Base-by-base conservation (phyloP, 257 asterid genomes). In the Salvia rosmarinus region DNA sequence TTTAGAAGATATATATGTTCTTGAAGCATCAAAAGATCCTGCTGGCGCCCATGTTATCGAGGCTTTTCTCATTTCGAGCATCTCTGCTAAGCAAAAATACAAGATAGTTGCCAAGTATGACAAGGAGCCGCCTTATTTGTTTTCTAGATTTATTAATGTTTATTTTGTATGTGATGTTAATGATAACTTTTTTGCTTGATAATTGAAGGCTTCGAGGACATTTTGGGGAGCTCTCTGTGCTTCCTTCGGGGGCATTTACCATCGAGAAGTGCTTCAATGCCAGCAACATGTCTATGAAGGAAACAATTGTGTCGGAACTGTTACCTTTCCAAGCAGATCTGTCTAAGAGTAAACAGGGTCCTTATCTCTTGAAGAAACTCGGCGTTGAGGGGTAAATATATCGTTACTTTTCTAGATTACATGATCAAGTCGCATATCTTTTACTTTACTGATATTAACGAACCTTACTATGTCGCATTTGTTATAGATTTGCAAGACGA, bases 41-140 rank as follows among this genome's bases (percentile, higher is more conserved):
- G 77, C 92, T 74, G 98, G 99, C 68, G 83, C 93, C 67, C 95
- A 97, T 62, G 97, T 89, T 73, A 76, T 95, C 56, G 99, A 95
- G 84, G 95, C 96, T 66, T 95, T 95, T 75, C 93, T 95, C 64
- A 73, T 60, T 76, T 88, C 99, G 21, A 82, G 81, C 78, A 84
- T 85, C 75, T 82, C 96, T 2, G 82, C 82, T 35, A 91, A 91
- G 85, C 92, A 84, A 63, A 95, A 89, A 75, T 82, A 91, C 80
- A 91, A 84, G 84, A 64, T 95, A 55, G 80, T 86, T 66, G 70
- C 54, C 79, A 95, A 85, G 99, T 95, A 95, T 64, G 96, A 66
- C 55, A 50, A 44, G 19, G 52, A 59, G 35, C 61, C 47, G 25
- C 76, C 77, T 67, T 25, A 32, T 65, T 19, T 78, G 35, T 63